Percentiles rank a stretch among this genome's conserved stretches.
These are phyloP conservation scores for Haplosporangium sp. DNA, from an alignment of 371 early-diverging fungal species.

Conservation along the genomic window DNA sequence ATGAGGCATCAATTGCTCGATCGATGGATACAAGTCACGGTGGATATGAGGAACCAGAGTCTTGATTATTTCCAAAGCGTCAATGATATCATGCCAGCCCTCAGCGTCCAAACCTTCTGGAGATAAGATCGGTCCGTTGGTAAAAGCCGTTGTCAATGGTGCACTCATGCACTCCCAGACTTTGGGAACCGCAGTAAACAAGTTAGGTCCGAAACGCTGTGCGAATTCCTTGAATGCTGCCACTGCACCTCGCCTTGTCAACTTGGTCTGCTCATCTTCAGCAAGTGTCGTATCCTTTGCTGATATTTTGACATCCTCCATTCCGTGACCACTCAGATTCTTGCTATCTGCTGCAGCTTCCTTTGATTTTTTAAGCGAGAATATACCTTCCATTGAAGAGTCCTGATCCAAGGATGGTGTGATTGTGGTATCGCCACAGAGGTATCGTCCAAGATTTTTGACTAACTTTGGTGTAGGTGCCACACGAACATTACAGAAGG, in stretches of 20 bases:
- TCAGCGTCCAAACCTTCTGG: constrained; percentile 43
- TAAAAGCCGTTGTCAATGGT: constrained; percentile 58
- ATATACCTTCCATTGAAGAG: constrained; percentile 68
- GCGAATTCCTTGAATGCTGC: constrained; percentile 78
- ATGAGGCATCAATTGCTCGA: constrained; percentile 72
- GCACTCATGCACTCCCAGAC: constrained; percentile 80
- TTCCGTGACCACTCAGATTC: constrained; percentile 35
- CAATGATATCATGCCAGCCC: constrained; percentile 81
- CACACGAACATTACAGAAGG: constrained; percentile 57
- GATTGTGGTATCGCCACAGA: constrained; percentile 84
- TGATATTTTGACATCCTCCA: constrained; percentile 61
- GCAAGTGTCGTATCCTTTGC: constrained; percentile 60
- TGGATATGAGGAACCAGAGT: constrained; percentile 79
- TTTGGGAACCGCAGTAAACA: constrained; percentile 82
- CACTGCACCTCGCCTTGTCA: constrained; percentile 89
- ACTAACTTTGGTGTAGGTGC: constrained; percentile 88
- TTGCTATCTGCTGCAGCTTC: constrained; percentile 54
- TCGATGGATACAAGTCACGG: constrained; percentile 29
- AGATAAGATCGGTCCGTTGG: constrained; percentile 37
- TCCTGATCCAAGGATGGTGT: constrained; percentile 78
- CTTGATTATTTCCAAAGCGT: constrained; percentile 80
- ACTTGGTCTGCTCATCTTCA: constrained; percentile 62
- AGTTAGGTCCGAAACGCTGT: constrained; percentile 72
- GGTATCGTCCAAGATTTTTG: constrained; percentile 86
- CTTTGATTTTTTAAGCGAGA: constrained; percentile 69